Percentiles rank a stretch among this genome's conserved stretches.
phyloP scores from a whole-genome alignment of 2,329 filamentous ascomycete species.

The Thelonectria blattea region DNA sequence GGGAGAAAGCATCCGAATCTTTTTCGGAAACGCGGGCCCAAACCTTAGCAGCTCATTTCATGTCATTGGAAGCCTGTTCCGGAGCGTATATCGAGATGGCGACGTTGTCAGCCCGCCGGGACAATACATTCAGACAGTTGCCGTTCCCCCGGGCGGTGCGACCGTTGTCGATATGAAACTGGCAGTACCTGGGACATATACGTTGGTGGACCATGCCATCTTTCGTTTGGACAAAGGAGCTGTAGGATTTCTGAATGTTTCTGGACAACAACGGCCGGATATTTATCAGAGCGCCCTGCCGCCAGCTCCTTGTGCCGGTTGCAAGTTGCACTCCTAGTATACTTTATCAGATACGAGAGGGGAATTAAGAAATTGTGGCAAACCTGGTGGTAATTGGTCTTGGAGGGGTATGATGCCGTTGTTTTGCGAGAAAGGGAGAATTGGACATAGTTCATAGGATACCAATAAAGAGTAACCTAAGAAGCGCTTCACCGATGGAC shows the following conservation, averaged over 20 bases:
- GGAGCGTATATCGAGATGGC: slow-evolving; percentile 22
- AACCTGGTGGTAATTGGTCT: too few relatives aligned
- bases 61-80: slow-evolving; percentile 21
- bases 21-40: slow-evolving; percentile 24
- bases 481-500: too few relatives aligned
- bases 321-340: not conserved
- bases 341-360: too few relatives aligned
- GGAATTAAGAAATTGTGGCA: too few relatives aligned
- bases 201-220: slow-evolving; percentile 20
- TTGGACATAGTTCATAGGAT: too few relatives aligned
- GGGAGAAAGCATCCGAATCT: slow-evolving; percentile 15
- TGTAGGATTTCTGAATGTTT: slow-evolving; percentile 4
- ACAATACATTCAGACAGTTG: slow-evolving; percentile 18
- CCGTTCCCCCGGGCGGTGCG: slow-evolving; percentile 18
- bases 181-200: slow-evolving; percentile 23
- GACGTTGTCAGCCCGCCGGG: slow-evolving; percentile 8
- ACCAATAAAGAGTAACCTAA: too few relatives aligned
- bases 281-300: not conserved
- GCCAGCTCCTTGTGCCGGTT: not conserved
- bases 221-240: slow-evolving; percentile 23
- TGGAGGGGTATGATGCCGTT: too few relatives aligned
- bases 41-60: slow-evolving; percentile 25
- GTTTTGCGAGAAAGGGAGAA: too few relatives aligned
- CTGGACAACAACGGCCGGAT: not conserved
- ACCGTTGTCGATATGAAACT: slow-evolving; percentile 25